Evolutionary conservation across 441 rosid genomes (phyloP).

Genomic region (Populus hybrid): DNA sequence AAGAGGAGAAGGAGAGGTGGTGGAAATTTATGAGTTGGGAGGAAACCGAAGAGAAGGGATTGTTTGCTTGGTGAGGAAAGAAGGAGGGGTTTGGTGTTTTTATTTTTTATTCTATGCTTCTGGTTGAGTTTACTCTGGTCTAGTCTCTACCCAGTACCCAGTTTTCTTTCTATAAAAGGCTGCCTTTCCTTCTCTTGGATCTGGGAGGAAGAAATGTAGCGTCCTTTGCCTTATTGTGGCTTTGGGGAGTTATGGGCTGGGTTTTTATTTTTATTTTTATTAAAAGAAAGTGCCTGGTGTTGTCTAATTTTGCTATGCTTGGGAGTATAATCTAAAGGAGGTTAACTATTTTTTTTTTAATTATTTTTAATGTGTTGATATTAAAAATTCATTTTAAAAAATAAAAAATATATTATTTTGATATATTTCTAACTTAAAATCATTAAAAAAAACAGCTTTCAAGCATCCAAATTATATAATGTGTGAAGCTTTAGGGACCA

Average conservation of each 20-base stretch:
- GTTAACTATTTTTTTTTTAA: too few species aligned
- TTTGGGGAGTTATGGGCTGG: neutral
- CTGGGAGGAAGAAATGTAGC: neutral
- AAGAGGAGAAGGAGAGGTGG: neutral
- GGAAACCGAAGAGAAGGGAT: neutral
- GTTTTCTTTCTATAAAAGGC: neutral
- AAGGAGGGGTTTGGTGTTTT: neutral
- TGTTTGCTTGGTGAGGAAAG: neutral
- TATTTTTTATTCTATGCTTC: neutral
- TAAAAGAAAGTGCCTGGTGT: too few species aligned
- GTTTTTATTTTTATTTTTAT: too few species aligned
- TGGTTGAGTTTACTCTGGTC: neutral
- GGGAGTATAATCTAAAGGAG: too few species aligned
- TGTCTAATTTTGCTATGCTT: too few species aligned
- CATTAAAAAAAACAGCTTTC: too few species aligned
- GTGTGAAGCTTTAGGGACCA: too few species aligned
- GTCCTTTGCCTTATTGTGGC: neutral
- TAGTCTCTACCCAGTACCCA: neutral
- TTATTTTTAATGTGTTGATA: too few species aligned
- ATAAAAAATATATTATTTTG: too few species aligned
- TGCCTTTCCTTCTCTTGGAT: neutral
- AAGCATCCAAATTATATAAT: too few species aligned
- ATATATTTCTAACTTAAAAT: too few species aligned
- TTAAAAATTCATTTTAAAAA: too few species aligned
- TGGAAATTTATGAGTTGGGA: neutral